Base-by-base conservation (phyloP, 2,329 filamentous ascomycete species). In the Cryphonectria nitschkei region DNA sequence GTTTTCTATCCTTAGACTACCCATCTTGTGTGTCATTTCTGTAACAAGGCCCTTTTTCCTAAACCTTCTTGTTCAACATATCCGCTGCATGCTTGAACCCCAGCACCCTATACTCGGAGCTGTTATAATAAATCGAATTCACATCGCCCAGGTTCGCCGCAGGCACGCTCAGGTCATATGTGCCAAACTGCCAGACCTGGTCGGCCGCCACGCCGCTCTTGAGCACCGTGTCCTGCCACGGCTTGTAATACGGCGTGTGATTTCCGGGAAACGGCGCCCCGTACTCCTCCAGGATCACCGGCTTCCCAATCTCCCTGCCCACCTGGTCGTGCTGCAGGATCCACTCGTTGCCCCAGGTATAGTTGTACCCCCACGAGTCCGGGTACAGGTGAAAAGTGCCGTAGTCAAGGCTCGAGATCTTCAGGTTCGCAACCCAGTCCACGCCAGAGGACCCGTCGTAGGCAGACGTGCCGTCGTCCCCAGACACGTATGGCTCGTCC, bases 401-500 rank as follows among this genome's bases (percentile, higher is more conserved):
- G 75, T 88, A 88, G 73, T 88, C 86, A 13, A 88, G 81, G 37
- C 83, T 86, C 22, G 80, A 73, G 61, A 88, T 83, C 22, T 76
- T 81, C 8, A 88, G 78, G 73, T 88, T 87, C 73, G 81, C 81
- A 32, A 81, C 82, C 74, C 86, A 89, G 76, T 89, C 84, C 22
- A 83, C 75, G 19, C 87, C 87, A 74, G 88, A 86, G 68, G 76
- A 76, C 67, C 80, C 84, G n/a, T 78, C 76, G 77, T 88, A 88
- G 1, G 86, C 86, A 70, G 87, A 88, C n/a, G 56, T 61, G 14
- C 73, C 73, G 1, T 77, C 77, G 67, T 78, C 76, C 34, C 71
- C 72, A 52, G 73, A 73, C 19, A 70, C 61, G 29, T 75, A 78
- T 1, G 76, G 76, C 50, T 76, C 76, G 34, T 63, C 71, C 74